Conservation (phyloP, 352 stramenopile species). For the Phytopythium ostracodes region DNA sequence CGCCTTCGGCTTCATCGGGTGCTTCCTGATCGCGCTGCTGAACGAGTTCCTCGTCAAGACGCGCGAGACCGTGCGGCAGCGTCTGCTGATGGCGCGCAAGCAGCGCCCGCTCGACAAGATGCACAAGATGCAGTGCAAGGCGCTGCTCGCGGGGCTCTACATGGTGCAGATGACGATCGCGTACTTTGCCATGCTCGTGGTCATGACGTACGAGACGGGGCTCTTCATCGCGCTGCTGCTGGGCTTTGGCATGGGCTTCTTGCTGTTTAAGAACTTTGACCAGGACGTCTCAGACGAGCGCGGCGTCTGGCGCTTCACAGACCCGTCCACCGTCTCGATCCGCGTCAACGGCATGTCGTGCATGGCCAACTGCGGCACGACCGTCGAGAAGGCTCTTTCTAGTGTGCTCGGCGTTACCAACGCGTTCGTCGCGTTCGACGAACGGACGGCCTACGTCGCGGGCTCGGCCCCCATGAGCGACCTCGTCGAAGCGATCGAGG, state of each 20-base stretch:
- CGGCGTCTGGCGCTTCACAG: constrained; percentile 61
- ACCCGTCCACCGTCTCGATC: constrained; percentile 67
- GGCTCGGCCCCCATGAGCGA: constrained; percentile 45
- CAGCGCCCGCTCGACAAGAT: constrained; percentile 38
- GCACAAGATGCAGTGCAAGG: constrained; percentile 68
- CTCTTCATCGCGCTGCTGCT: constrained; percentile 77
- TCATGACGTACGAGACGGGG: constrained; percentile 85
- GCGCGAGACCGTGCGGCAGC: constrained; percentile 31
- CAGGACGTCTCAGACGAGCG: constrained; percentile 61
- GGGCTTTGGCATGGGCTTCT: constrained; percentile 65
- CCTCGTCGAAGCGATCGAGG: constrained; percentile 61
- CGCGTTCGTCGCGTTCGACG: constrained; percentile 73
- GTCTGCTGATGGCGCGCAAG: constrained; percentile 20
- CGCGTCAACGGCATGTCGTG: constrained; percentile 88
- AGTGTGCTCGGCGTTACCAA: constrained; percentile 51
- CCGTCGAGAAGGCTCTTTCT: constrained; percentile 35
- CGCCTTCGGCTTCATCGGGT: constrained; percentile 65
- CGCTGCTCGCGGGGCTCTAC: constrained; percentile 59
- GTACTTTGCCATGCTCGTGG: constrained; percentile 84
- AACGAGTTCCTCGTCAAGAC: constrained; percentile 62
- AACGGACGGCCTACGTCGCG: constrained; percentile 69
- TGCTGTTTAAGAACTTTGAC: constrained; percentile 83
- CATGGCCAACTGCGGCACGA: constrained; percentile 82
- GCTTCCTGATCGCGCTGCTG: constrained; percentile 61
- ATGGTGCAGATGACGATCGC: constrained; percentile 72